Evolutionary conservation across 495 filamentous ascomycete species (phyloP).

Genomic region (Penicillium coffeae): DNA sequence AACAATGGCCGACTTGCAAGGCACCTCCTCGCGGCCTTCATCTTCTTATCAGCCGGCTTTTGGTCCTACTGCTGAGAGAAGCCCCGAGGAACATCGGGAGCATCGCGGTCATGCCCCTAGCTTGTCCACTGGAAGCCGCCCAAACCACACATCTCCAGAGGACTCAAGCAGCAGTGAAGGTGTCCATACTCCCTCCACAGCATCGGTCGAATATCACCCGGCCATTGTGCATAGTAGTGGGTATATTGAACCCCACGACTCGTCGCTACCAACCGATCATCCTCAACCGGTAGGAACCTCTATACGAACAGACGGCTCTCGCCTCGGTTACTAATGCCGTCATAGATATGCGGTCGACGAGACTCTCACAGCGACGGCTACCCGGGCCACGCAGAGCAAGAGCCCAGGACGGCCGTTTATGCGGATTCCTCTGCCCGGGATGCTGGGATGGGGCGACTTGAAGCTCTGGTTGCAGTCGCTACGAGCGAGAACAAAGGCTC

Average conservation of each 20-base stretch:
- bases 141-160: slow-evolving; percentile 61
- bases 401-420: slow-evolving; percentile 31
- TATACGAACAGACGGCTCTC: slow-evolving; percentile 26
- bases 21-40: slow-evolving; percentile 37
- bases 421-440: slow-evolving; percentile 25
- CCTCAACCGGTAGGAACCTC: slow-evolving; percentile 39
- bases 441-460: slow-evolving; percentile 65
- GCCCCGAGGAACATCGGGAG: slow-evolving; percentile 24
- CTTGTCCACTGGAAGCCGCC: slow-evolving; percentile 26
- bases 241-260: slow-evolving; percentile 52
- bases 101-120: slow-evolving; percentile 29
- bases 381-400: slow-evolving; percentile 26
- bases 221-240: slow-evolving; percentile 64
- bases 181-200: slow-evolving; percentile 61
- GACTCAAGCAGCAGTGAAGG: slow-evolving; percentile 72
- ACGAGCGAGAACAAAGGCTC: slow-evolving; percentile 72
- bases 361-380: slow-evolving; percentile 35
- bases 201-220: slow-evolving; percentile 58
- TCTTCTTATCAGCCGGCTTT: slow-evolving; percentile 40
- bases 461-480: slow-evolving; percentile 85
- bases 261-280: slow-evolving; percentile 40
- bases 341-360: slow-evolving; percentile 39
- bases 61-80: slow-evolving; percentile 26
- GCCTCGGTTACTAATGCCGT: slow-evolving; percentile 37
- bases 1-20: slow-evolving; percentile 41